A percentile compares a stretch with the other conserved stretches of the same genome.
Evolutionary conservation across 2,329 filamentous ascomycete species (phyloP).

Genomic region (Ceratocystiopsis minuta): DNA sequence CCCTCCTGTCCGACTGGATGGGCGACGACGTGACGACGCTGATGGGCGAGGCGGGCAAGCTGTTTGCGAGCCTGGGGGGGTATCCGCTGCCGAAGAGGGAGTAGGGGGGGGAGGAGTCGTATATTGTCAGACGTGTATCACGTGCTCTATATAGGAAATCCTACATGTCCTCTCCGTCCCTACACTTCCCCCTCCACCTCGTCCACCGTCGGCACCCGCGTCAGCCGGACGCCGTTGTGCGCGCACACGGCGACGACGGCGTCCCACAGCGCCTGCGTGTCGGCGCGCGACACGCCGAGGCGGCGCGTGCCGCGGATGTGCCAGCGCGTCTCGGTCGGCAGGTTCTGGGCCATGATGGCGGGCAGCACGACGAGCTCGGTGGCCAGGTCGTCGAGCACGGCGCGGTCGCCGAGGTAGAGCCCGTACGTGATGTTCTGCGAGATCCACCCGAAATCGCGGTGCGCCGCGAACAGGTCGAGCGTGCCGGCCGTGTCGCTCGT

Average conservation of each 20-base stretch:
- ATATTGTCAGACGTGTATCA: too few species aligned
- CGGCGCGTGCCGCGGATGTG: constrained; percentile 32
- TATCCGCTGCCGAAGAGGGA: constrained; percentile 14
- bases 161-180: too few species aligned
- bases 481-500: constrained; percentile 24
- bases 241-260: constrained; percentile 10
- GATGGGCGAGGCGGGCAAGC: constrained; percentile 16
- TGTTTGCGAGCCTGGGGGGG: constrained; percentile 17
- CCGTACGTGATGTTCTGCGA: constrained; percentile 38
- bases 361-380: constrained; percentile 35
- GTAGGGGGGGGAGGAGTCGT: too few species aligned
- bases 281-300: constrained; percentile 26
- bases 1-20: constrained; percentile 15
- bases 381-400: constrained; percentile 32
- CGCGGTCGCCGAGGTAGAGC: constrained; percentile 36
- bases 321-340: constrained; percentile 33
- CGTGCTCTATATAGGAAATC: too few species aligned
- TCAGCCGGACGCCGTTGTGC: constrained; percentile 10
- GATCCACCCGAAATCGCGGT: constrained; percentile 28
- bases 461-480: constrained; percentile 18
- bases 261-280: constrained; percentile 19
- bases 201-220: constrained; percentile 13
- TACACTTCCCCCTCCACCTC: constrained; percentile 14
- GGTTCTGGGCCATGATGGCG: constrained; percentile 40
- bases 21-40: constrained; percentile 16